A percentile compares a stretch with the other conserved stretches of the same genome.
Conservation (phyloP, 306 rosid genomes). For the Castanopsis chinensis region DNA sequence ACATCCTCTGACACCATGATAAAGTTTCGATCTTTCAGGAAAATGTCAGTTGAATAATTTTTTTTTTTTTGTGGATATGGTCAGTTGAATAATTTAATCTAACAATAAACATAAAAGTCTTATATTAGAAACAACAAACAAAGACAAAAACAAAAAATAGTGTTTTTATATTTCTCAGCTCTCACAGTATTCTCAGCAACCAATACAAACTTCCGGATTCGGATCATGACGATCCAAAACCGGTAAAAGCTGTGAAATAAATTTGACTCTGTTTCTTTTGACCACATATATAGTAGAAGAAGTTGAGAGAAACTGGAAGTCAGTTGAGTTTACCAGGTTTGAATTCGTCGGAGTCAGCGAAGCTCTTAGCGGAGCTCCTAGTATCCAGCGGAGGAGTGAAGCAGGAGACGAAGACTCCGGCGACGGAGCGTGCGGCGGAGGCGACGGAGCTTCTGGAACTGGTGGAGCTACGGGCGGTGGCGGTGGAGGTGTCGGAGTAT, state of each 20-base stretch:
- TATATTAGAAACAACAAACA: neutral
- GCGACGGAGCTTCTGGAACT: constrained; percentile 31
- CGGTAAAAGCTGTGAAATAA: too few species aligned
- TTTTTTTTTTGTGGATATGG: too few species aligned
- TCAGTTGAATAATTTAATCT: too few species aligned
- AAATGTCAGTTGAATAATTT: too few species aligned
- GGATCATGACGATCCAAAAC: constrained; percentile 1
- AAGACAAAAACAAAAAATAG: constrained; percentile 3
- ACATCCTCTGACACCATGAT: too few species aligned
- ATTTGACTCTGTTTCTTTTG: too few species aligned
- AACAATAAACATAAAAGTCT: neutral
- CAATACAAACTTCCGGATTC: constrained; percentile 19
- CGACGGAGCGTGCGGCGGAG: constrained; percentile 57
- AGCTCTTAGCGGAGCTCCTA: constrained; percentile 36
- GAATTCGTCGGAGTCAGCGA: constrained; percentile 46
- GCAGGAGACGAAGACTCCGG: constrained; percentile 57
- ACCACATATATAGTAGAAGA: too few species aligned
- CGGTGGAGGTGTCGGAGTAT: constrained; percentile 34
- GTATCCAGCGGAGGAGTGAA: constrained; percentile 65
- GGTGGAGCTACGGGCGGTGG: constrained; percentile 23
- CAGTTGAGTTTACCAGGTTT: constrained; percentile 39
- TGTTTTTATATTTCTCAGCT: neutral
- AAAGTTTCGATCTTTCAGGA: too few species aligned
- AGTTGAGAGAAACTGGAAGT: too few species aligned
- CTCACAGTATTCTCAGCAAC: constrained; percentile 22